These are phyloP conservation scores for Penicillium vulpinum DNA, from an alignment of 2,329 filamentous ascomycete species.

Conservation along the genomic window DNA sequence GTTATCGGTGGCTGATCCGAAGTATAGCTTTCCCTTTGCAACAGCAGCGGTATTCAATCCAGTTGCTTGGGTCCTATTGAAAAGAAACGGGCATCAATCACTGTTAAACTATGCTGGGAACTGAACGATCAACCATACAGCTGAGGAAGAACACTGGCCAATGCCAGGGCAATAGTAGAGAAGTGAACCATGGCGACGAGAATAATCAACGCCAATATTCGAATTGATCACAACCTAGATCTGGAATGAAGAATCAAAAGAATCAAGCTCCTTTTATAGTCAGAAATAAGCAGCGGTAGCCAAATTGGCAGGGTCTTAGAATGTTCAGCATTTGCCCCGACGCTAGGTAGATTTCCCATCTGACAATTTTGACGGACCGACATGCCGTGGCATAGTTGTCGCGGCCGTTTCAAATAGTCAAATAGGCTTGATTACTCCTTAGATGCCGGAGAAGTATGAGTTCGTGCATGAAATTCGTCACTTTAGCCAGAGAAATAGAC, in stretches of 20 bases:
- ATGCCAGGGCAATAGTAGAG: slow-evolving; percentile 18
- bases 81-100: background rate
- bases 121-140: slow-evolving; percentile 12
- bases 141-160: slow-evolving; percentile 25
- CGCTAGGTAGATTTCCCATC: slow-evolving; percentile 4
- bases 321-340: background rate
- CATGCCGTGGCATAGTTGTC: slow-evolving; percentile 21
- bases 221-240: background rate
- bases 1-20: slow-evolving; percentile 62
- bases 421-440: background rate
- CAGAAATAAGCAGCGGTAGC: background rate
- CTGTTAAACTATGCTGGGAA: background rate
- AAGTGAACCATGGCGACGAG: slow-evolving; percentile 22
- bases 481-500: background rate
- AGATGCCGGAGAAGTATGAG: background rate
- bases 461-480: background rate
- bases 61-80: slow-evolving; percentile 19
- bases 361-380: slow-evolving; percentile 10
- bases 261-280: slow-evolving; percentile 7
- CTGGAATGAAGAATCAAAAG: background rate
- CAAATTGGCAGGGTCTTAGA: background rate
- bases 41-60: slow-evolving; percentile 45
- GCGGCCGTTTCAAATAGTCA: slow-evolving; percentile 10
- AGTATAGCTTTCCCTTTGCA: slow-evolving; percentile 56
- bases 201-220: background rate